Evolutionary conservation across 345 rosid species (phyloP), one percentile per base, ranked within the genome.

Genomic region (Gossypium herbaceum): DNA sequence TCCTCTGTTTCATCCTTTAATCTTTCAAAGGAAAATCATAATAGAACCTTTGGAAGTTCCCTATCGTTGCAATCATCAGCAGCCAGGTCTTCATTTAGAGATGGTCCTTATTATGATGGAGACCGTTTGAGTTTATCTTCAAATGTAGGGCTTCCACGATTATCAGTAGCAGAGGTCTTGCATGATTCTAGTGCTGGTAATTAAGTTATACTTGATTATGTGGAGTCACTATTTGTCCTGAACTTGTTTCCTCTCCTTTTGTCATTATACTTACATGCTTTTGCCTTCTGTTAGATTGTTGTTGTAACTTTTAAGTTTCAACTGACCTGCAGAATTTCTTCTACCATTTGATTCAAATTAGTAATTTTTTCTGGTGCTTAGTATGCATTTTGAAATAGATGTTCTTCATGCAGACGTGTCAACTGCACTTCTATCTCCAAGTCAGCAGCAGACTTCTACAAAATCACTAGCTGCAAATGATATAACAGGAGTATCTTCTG

Each of bases 1-100:
- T 90, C 90, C 27, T 95, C 98, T 78, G 88, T 93, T 82, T 95
- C 98, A 55, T 93, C 98, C 66, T 95, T 82, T 81, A 90, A 86
- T 80, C 85, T 79, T 17, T 69, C 77, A 62, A 90, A 84, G 89
- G 94, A 91, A 84, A 85, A 77, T 76, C 27, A 89, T 76, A 82
- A 84, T 77, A 88, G 82, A 73, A 72, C 84, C 51, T 90, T 95
- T 80, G 94, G 97, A 69, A 89, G 96, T 86, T 89, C 97, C 12
- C 55, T 89, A 76, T 95, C 96, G n/a, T 80, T 93, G 77, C 91
- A 89, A 73, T 87, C 92, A 17, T 85, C 89, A 76, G 70, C 88
- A 57, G 90, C 89, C 60, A 86, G 91, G 73, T 91, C 92, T 81
- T 89, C 90, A 73, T 79, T 80, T 81, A 88, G 86, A 79, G 97